Evolutionary conservation across 805 yeast genomes (phyloP), one percentile per base, ranked within the genome.

Genomic region (Lachancea cidri): DNA sequence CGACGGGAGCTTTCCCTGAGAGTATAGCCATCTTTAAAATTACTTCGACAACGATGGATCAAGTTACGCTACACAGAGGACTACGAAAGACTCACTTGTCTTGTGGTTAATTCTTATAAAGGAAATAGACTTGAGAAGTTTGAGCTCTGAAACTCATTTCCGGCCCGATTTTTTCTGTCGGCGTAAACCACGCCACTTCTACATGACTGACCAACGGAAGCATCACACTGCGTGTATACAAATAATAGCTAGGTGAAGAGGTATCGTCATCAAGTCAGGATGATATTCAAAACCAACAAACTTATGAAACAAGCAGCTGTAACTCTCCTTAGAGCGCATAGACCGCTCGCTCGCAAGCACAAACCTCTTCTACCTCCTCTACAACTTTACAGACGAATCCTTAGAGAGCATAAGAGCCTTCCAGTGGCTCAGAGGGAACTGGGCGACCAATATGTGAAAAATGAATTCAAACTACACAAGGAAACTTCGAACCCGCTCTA

Each of bases 361-460:
- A 60, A 66, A n/a, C 78, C 86, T 2, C 64, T 93, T 20, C 61
- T 88, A 8, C 96, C 96, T 5, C 98, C 99, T 1, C 62, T 89
- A 17, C 71, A 72, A 29, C 73, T 93, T 25, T 93, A 86, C 65
- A 71, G 86, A 41, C 74, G 82, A n/a, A 79, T 93, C 30, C 69
- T 93, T 41, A 71, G 97, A 41, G 89, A 95, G 1, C 97, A 93
- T 64, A 69, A 60, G 35, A 55, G 55, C 15, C 71, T 93, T n/a
- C 86, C 89, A 0, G 62, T 66, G 3, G 78, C 79, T 36, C 83
- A 83, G 46, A 72, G 95, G 43, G 73, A 79, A 39, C 70, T 93
- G 17, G 99, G 98, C 3, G 96, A 93, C 62, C 73, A 78, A 50
- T 93, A 93, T 60, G 96, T 91, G 38, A 84, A 80, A 58, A 76